These are phyloP conservation scores for Endocalyx cinctus DNA, from an alignment of 2,329 filamentous ascomycete genomes.

Conservation along the genomic window DNA sequence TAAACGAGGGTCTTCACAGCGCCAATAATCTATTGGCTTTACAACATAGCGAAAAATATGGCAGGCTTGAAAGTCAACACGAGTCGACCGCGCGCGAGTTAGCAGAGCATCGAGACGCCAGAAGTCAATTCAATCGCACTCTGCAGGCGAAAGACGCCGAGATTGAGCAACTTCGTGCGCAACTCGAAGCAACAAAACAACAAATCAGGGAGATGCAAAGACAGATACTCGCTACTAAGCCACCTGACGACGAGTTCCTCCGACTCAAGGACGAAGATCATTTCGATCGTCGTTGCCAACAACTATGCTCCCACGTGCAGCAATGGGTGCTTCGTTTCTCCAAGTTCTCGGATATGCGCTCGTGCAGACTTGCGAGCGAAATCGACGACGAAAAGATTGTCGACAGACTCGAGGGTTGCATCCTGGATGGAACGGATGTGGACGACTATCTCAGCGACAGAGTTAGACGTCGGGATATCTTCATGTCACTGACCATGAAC, in stretches of 20 bases:
- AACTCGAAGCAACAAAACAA: slow-evolving; percentile 69
- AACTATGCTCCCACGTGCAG: slow-evolving; percentile 91
- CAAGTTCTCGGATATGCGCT: slow-evolving; percentile 90
- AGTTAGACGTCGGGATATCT: slow-evolving; percentile 83
- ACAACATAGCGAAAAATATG: slow-evolving; percentile 69
- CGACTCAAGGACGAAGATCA: slow-evolving; percentile 84
- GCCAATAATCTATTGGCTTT: slow-evolving; percentile 73
- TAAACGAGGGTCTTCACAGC: slow-evolving; percentile 74
- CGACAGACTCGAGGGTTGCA: slow-evolving; percentile 87
- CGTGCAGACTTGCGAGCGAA: slow-evolving; percentile 77
- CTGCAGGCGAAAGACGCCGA: slow-evolving; percentile 81
- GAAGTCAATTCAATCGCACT: slow-evolving; percentile 57
- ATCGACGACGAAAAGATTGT: slow-evolving; percentile 90
- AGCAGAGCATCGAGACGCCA: slow-evolving; percentile 60
- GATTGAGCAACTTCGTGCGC: slow-evolving; percentile 69
- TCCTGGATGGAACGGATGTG: slow-evolving; percentile 91
- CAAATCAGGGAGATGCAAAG: slow-evolving; percentile 54
- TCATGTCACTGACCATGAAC: slow-evolving; percentile 98
- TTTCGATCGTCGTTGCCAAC: slow-evolving; percentile 89
- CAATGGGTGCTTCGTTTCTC: slow-evolving; percentile 98
- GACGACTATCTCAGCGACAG: slow-evolving; percentile 84
- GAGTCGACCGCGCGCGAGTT: slow-evolving; percentile 64
- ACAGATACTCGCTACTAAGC: slow-evolving; percentile 54
- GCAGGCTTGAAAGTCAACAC: slow-evolving; percentile 62
- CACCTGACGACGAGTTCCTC: slow-evolving; percentile 68